Conservation (phyloP, 2,329 filamentous ascomycete genomes). For the Neofusicoccum sp. region DNA sequence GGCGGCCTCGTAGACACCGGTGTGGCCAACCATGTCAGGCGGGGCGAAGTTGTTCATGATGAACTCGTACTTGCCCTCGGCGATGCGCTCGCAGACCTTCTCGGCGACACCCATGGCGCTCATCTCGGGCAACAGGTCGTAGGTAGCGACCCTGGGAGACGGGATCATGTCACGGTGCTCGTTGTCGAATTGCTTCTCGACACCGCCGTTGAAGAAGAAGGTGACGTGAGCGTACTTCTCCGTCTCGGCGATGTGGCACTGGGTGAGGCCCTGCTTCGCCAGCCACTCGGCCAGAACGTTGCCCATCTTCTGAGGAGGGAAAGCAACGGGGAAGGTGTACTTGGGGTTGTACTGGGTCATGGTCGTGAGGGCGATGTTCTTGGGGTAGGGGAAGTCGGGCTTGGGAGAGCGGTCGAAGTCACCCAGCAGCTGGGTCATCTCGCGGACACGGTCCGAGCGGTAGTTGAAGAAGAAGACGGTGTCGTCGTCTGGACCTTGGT, state of each 20-base stretch:
- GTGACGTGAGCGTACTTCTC: constrained; percentile 99
- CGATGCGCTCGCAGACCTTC: constrained; percentile 84
- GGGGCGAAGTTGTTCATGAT: constrained; percentile 99
- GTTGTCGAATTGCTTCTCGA: constrained; percentile 91
- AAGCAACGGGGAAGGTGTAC: constrained; percentile 89
- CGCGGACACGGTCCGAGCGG: constrained; percentile 93
- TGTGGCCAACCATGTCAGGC: constrained; percentile 99
- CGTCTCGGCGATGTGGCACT: constrained; percentile 96
- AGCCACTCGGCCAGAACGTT: constrained; percentile 99
- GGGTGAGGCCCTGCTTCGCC: constrained; percentile 80
- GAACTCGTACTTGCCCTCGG: constrained; percentile 84
- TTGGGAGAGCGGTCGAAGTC: constrained; percentile 86
- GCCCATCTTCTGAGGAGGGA: constrained; percentile 91
- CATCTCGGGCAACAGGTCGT: constrained; percentile 95
- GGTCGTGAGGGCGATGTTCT: constrained; percentile 82
- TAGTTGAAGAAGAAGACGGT: constrained; percentile 99
- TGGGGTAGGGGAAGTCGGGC: constrained; percentile 90
- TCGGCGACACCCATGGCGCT: constrained; percentile 85
- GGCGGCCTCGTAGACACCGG: constrained; percentile 93
- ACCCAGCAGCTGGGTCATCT: constrained; percentile 92
- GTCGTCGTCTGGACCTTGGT: constrained; percentile 66
- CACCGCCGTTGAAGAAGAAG: constrained; percentile 99
- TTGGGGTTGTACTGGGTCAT: constrained; percentile 99
- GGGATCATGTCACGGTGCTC: constrained; percentile 93
- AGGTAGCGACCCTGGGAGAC: constrained; percentile 92